Percentiles rank a stretch among this genome's conserved stretches.
Conservation (phyloP, 179 eudicot species). For the Silene vulgaris region DNA sequence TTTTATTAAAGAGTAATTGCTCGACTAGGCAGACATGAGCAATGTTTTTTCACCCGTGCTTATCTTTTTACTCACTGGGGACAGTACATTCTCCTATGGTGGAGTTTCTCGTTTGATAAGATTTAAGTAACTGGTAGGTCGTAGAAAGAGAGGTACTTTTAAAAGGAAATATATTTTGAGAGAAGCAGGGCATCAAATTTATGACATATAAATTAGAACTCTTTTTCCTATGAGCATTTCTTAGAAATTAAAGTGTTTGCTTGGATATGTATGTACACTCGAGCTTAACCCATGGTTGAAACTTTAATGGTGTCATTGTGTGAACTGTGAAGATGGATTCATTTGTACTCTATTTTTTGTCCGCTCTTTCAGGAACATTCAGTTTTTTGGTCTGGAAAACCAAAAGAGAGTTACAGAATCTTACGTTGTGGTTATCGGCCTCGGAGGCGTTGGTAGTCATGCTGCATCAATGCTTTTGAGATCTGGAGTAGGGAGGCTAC, state of each 20-base stretch:
- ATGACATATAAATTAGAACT: background rate
- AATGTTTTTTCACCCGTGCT: constrained; percentile 8
- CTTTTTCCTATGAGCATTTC: background rate
- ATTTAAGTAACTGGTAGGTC: background rate
- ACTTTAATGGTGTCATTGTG: constrained; percentile 1
- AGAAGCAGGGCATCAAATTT: background rate
- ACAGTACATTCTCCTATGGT: background rate
- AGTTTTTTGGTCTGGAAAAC: constrained; percentile 80
- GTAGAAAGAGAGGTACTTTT: background rate
- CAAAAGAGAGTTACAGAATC: constrained; percentile 73
- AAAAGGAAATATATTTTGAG: background rate
- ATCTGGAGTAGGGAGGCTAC: constrained; percentile 90
- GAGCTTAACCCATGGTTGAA: background rate
- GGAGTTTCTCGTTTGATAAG: background rate
- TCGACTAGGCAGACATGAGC: background rate
- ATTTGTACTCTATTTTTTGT: constrained; percentile 8
- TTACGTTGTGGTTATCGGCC: constrained; percentile 91
- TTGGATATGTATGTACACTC: background rate
- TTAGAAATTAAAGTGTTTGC: background rate
- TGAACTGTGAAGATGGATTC: constrained; percentile 14
- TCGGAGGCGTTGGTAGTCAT: constrained; percentile 99
- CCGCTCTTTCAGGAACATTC: constrained; percentile 64
- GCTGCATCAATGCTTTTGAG: constrained; percentile 97
- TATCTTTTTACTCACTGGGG: background rate
- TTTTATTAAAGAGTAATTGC: background rate